A percentile compares a stretch with the other conserved stretches of the same genome.
phyloP scores from a whole-genome alignment of 805 yeast species.

The Kodamaea fukazawae region DNA sequence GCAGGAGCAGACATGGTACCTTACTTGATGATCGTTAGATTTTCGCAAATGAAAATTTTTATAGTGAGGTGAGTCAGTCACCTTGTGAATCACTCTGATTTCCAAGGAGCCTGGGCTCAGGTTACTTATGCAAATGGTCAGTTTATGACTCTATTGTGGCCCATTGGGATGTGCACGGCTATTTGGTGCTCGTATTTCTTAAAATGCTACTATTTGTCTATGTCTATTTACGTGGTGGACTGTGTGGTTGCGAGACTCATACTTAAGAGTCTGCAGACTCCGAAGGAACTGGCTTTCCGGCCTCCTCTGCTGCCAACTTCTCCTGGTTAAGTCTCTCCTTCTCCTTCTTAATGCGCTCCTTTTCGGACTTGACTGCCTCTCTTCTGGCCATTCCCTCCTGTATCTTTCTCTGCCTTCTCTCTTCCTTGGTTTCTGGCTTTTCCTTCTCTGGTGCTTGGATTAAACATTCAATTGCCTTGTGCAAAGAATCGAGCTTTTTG shows the following conservation, averaged over 20 bases:
- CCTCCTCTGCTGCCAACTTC: not conserved
- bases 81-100: not conserved
- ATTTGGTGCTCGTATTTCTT: too few relatives aligned
- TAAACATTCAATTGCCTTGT: constrained; percentile 39
- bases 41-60: constrained; percentile 3
- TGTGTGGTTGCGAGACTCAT: too few relatives aligned
- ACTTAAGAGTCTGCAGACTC: too few relatives aligned
- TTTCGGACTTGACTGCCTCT: constrained; percentile 19
- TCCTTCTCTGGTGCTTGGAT: constrained; percentile 4
- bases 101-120: not conserved
- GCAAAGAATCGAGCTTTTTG: constrained; percentile 50
- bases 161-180: too few relatives aligned
- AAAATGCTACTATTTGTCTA: too few relatives aligned
- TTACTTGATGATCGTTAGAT: constrained; percentile 1
- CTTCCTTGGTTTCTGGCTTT: constrained; percentile 51
- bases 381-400: constrained; percentile 47
- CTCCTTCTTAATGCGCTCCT: constrained; percentile 32
- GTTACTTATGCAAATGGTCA: too few relatives aligned
- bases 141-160: too few relatives aligned
- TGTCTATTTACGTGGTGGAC: too few relatives aligned
- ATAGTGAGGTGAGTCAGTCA: not conserved
- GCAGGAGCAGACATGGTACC: constrained; percentile 23
- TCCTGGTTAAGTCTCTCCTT: constrained; percentile 7
- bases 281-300: too few relatives aligned
- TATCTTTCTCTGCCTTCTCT: constrained; percentile 52